Base-by-base conservation (phyloP, 106 monocot genomes). In the Posidonia australis region DNA sequence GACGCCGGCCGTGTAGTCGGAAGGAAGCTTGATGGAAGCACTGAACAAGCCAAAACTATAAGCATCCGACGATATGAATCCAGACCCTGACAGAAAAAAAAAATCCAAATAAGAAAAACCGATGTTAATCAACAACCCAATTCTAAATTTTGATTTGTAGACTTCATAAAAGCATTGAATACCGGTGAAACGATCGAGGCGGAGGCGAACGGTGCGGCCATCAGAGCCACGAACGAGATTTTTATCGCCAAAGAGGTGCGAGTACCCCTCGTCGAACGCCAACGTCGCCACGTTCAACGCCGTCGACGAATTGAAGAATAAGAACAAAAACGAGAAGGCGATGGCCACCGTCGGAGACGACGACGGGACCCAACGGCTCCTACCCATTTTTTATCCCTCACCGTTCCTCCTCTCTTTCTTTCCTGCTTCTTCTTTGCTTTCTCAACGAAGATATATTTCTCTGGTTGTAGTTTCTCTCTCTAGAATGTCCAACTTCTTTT, bases 161-260 rank as follows among this genome's bases (percentile, higher is more conserved):
- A n/a, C n/a, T n/a, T n/a, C n/a, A n/a, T n/a, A n/a, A n/a, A n/a
- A 1, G 65, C 0, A n/a, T 25, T 3, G 46, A 25, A 6, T 58
- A 85, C 89, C 89, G 10, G 79, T 74, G 48, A 45, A 69, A n/a
- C 68, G 82, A 48, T 85, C 73, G 32, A 90, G 90, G 54, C 83
- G 48, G 44, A 90, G 82, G 23, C 77, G 74, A 61, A 86, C 83
- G 24, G 46, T 31, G 0, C 76, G 75, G 27, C 77, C 83, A 29
- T 83, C 76, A 19, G 67, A 11, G 10, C 73, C 78, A 1, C 52
- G 75, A 53, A 81, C 65, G 32, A 90, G 54, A 31, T 90, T 90
- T 12, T 57, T 60, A 9, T 83, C 75, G 1, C 90, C 86, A 62
- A 90, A 90, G 32, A 90, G 74, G 25, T 72, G 80, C 5, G 60